Evolutionary conservation across 2,329 filamentous ascomycete genomes (phyloP), one percentile per base, ranked within the genome.

Genomic region (Basipetospora chlamydospora): DNA sequence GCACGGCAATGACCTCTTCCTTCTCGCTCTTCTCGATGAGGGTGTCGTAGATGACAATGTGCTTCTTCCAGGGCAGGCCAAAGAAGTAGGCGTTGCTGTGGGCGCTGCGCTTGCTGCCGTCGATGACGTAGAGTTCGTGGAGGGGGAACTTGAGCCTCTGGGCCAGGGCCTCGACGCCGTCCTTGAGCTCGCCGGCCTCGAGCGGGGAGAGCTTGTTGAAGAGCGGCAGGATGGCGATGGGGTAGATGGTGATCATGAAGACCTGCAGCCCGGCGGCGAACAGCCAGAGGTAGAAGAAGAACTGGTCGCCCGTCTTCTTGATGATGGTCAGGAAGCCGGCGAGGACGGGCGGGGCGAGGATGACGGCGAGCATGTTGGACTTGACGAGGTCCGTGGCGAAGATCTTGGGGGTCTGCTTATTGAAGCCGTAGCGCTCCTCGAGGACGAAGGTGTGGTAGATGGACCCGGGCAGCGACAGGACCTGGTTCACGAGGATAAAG

Each of bases 21-120:
- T 82, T 77, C 43, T 87, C 76, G 56, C 81, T 90, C 73, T 96
- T 94, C 60, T 95, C 88, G 43, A 98, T 86, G 44, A 98, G 63
- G 5, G 92, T 98, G 55, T 98, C 90, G 56, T 94, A 98, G 53
- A 98, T 92, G 51, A 98, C 90, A 64, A 98, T 98, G 66, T 96
- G 92, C 73, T 96, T 96, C 73, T 95, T 95, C 87, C 88, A 98
- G 28, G 90, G 90, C 39, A 98, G 73, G 42, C 90, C 90, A 49
- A 92, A 95, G 64, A 98, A 98, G 61, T 92, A 90, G 23, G 84
- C 84, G 55, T 92, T 92, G 59, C 80, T 85, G 63, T 92, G 84
- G 22, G 82, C 80, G 54, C 78, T 84, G 50, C 85, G 71, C 66
- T 87, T 90, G 63, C 80, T 86, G 41, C 84, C 84, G 52, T 92